phyloP scores from a whole-genome alignment of 2,329 filamentous ascomycete species.

The Thermothelomyces thermophilus region DNA sequence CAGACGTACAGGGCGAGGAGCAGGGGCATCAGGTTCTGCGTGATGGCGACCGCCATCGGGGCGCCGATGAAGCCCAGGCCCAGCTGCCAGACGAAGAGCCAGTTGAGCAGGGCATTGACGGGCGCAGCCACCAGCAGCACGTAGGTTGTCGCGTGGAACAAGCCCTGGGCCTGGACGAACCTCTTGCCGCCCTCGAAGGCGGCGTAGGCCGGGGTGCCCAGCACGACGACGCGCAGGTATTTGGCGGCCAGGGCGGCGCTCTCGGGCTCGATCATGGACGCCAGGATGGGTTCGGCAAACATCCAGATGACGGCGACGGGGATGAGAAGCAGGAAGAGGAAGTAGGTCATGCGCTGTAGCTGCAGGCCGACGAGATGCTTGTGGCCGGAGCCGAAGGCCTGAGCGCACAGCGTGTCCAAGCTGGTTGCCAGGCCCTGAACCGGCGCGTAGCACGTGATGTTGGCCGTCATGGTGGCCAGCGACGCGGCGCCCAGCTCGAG shows the following conservation, averaged over 20 bases:
- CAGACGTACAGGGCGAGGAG: conserved; percentile 68
- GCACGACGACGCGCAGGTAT: conserved; percentile 64
- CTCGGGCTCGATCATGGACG: conserved; percentile 58
- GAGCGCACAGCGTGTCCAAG: conserved; percentile 85
- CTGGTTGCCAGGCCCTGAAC: conserved; percentile 84
- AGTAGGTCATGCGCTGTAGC: conserved; percentile 72
- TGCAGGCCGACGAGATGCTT: conserved; percentile 83
- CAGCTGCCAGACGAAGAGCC: conserved; percentile 68
- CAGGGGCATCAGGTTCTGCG: conserved; percentile 66
- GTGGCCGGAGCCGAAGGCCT: conserved; percentile 87
- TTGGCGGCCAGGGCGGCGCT: conserved; percentile 65
- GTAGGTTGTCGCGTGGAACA: conserved; percentile 74
- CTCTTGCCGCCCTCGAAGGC: conserved; percentile 71
- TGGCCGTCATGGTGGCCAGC: conserved; percentile 70
- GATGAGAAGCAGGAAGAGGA: conserved; percentile 63
- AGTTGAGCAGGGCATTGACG: conserved; percentile 71
- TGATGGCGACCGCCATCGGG: conserved; percentile 68
- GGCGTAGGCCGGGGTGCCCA: conserved; percentile 69
- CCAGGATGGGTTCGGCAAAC: conserved; percentile 58
- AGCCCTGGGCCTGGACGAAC: conserved; percentile 74
- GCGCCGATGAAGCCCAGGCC: conserved; percentile 67
- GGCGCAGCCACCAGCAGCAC: conserved; percentile 71
- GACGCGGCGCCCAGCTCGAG: conserved; percentile 61
- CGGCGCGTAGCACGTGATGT: conserved; percentile 69
- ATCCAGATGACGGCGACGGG: conserved; percentile 67